Percentiles rank a stretch among this genome's conserved stretches.
These are phyloP conservation scores for Alternaria solani DNA, from an alignment of 2,329 filamentous ascomycete species.

Conservation along the genomic window DNA sequence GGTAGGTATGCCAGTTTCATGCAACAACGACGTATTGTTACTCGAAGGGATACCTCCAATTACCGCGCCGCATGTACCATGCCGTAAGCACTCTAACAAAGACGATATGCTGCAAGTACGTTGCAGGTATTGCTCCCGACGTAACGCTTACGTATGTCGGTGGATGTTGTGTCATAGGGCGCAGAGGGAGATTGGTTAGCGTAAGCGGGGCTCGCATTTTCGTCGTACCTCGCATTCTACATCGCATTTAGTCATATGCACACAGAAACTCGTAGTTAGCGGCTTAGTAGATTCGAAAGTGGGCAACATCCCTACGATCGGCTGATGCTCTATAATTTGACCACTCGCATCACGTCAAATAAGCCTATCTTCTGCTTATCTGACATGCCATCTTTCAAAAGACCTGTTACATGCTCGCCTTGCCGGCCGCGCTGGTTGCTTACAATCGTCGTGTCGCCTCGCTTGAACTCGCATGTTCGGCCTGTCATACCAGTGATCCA, in stretches of 20 bases:
- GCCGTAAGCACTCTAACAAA: not conserved
- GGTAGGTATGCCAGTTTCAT: not conserved
- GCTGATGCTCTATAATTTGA: constrained; percentile 22
- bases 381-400: constrained; percentile 36
- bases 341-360: constrained; percentile 39
- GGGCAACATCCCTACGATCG: not conserved
- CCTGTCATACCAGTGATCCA: constrained; percentile 61
- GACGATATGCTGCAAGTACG: not conserved
- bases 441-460: constrained; percentile 47
- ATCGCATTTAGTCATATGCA: constrained; percentile 1
- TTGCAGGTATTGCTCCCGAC: not conserved
- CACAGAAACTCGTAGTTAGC: not conserved
- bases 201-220: constrained; percentile 22
- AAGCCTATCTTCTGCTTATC: constrained; percentile 37
- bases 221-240: constrained; percentile 11
- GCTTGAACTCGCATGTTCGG: constrained; percentile 53
- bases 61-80: not conserved
- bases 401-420: constrained; percentile 35
- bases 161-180: not conserved
- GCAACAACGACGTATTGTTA: not conserved
- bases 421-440: constrained; percentile 57
- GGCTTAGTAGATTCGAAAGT: not conserved
- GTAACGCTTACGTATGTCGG: not conserved
- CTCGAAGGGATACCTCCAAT: not conserved
- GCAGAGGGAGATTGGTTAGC: constrained; percentile 22